phyloP scores from a whole-genome alignment of 169 alveolate genomes.

The Plasmodium falciparum region DNA sequence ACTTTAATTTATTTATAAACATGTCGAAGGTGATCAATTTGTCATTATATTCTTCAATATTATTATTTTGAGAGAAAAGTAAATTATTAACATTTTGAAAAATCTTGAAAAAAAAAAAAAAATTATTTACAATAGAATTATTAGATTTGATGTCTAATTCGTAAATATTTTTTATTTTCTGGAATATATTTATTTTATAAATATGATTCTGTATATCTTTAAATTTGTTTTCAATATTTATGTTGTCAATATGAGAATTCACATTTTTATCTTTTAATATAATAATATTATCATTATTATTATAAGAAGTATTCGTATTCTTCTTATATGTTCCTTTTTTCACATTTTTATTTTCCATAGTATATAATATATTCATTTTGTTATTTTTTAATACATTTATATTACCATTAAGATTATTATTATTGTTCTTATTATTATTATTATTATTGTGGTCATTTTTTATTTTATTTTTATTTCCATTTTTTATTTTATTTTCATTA shows the following conservation, averaged over 20 bases:
- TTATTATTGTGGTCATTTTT: not conserved
- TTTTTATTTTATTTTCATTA: not conserved
- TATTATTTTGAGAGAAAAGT: slow-evolving; percentile 7
- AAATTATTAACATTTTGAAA: slow-evolving; percentile 15
- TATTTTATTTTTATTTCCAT: not conserved
- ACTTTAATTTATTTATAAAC: not conserved
- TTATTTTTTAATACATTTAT: not conserved
- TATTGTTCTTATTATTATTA: not conserved
- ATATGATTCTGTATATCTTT: slow-evolving; percentile 11
- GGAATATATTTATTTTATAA: slow-evolving; percentile 22
- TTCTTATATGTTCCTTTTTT: not conserved
- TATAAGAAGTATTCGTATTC: not conserved
- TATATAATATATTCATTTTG: not conserved
- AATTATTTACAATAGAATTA: slow-evolving; percentile 21
- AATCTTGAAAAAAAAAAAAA: slow-evolving; percentile 17
- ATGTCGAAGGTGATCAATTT: slow-evolving; percentile 7
- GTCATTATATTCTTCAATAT: not conserved
- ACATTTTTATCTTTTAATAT: not conserved
- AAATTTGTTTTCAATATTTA: slow-evolving; percentile 27
- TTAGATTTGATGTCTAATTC: slow-evolving; percentile 17
- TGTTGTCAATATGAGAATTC: not conserved
- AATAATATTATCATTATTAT: not conserved
- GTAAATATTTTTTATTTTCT: slow-evolving; percentile 48
- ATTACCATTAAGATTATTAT: not conserved
- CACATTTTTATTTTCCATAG: not conserved